phyloP scores from a whole-genome alignment of 345 rosid genomes.

The Ricinus communis region DNA sequence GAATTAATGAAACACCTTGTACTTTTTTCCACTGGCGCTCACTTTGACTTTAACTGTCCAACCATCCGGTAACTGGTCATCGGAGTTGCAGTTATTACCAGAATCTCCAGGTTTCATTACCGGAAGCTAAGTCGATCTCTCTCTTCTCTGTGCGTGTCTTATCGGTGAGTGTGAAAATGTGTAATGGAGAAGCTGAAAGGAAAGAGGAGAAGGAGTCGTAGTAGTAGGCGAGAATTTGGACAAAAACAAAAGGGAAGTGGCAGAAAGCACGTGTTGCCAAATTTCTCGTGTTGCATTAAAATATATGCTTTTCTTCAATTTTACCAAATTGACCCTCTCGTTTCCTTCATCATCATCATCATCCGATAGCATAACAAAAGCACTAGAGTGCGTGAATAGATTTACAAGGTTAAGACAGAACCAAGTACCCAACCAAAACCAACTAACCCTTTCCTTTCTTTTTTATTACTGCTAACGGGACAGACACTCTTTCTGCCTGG shows the following conservation, averaged over 20 bases:
- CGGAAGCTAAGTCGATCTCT: neutral
- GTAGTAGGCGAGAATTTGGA: neutral
- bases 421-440: no score
- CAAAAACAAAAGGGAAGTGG: conserved; percentile 16
- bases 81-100: conserved; percentile 32
- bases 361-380: no score
- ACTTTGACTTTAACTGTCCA: conserved; percentile 59
- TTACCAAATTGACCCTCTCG: neutral
- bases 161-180: neutral
- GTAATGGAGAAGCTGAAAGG: conserved; percentile 2
- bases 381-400: no score
- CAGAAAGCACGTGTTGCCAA: conserved; percentile 45
- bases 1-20: conserved; percentile 52
- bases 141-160: neutral
- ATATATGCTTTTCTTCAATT: neutral
- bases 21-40: conserved; percentile 60
- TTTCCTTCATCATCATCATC: neutral
- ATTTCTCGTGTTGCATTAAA: conserved; percentile 6
- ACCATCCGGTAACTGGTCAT: conserved; percentile 51
- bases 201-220: neutral
- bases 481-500: no score
- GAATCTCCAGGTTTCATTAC: conserved; percentile 19
- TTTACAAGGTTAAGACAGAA: no score
- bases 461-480: no score
- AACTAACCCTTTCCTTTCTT: no score